These are phyloP conservation scores for Pachyrhizus erosus DNA, from an alignment of 306 rosid genomes.

Conservation along the genomic window DNA sequence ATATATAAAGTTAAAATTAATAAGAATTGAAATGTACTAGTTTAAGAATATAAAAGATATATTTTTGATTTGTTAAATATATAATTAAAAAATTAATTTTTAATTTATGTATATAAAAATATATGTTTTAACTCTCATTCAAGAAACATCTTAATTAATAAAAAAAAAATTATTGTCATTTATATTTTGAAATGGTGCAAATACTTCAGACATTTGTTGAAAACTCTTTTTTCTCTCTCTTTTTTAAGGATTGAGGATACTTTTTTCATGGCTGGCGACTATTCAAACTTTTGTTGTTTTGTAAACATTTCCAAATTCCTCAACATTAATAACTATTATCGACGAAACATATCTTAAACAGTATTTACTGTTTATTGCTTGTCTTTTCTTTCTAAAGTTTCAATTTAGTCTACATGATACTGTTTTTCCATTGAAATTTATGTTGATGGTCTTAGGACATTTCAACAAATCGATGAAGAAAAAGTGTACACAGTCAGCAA, in stretches of 20 bases:
- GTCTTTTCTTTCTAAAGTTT: constrained; percentile 14
- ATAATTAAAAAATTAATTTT: too few relatives aligned
- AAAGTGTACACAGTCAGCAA: background rate
- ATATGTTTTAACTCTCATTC: too few relatives aligned
- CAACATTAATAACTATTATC: background rate
- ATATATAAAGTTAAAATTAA: too few relatives aligned
- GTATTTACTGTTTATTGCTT: constrained; percentile 1
- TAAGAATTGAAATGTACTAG: background rate
- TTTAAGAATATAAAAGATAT: background rate
- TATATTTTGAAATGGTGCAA: background rate
- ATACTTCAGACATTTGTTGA: background rate
- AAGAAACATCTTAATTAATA: too few relatives aligned
- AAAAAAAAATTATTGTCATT: too few relatives aligned
- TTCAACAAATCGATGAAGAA: background rate
- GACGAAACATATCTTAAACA: constrained; percentile 11
- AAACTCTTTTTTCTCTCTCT: too few relatives aligned
- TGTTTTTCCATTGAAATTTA: constrained; percentile 38
- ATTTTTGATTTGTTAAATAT: background rate
- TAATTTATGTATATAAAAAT: too few relatives aligned
- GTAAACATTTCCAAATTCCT: background rate
- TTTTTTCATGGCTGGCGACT: background rate
- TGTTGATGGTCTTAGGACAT: constrained; percentile 27
- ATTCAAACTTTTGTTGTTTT: background rate
- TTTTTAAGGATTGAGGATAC: background rate
- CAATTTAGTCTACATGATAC: background rate